A percentile compares a stretch with the other conserved stretches of the same genome.
Evolutionary conservation across 345 rosid genomes (phyloP).

Genomic region (Populus ilicifolia): DNA sequence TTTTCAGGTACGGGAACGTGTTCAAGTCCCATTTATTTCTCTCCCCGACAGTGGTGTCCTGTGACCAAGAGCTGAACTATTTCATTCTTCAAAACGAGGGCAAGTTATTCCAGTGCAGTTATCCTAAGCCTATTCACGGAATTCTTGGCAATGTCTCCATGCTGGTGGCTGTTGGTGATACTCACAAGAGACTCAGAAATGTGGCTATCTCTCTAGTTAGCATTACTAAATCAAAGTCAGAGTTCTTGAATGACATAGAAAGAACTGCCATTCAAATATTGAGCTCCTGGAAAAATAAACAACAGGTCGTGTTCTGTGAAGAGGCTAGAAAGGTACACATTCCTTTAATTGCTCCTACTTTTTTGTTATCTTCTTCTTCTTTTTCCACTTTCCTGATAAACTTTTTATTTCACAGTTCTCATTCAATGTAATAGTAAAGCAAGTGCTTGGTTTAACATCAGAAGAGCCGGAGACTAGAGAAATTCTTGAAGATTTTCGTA

Average conservation of each 20-base stretch:
- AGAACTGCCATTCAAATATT: constrained; percentile 28
- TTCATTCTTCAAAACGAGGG: constrained; percentile 29
- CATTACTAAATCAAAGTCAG: constrained; percentile 44
- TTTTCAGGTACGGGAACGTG: constrained; percentile 27
- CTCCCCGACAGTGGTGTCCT: constrained; percentile 25
- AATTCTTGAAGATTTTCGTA: constrained; percentile 48
- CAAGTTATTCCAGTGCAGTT: constrained; percentile 23
- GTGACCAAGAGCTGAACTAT: constrained; percentile 20
- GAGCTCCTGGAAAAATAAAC: constrained; percentile 40
- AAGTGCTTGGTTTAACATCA: constrained; percentile 49
- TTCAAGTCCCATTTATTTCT: constrained; percentile 25
- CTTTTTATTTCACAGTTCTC: constrained; percentile 38
- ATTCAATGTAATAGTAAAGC: constrained; percentile 62
- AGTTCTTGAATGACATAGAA: constrained; percentile 43
- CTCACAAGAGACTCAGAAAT: constrained; percentile 49
- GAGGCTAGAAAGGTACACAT: constrained; percentile 46
- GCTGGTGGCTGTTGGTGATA: constrained; percentile 59
- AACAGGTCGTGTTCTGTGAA: constrained; percentile 37
- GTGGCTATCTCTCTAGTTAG: constrained; percentile 37
- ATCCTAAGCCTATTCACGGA: constrained; percentile 44
- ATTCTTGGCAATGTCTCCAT: constrained; percentile 57
- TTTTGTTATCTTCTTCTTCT: not conserved
- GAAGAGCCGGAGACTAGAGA: constrained; percentile 37
- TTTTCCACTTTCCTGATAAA: not conserved
- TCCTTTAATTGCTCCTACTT: not conserved